These are phyloP conservation scores for Aspergillus spinulosporus DNA, from an alignment of 2,329 filamentous ascomycete genomes.

Conservation along the genomic window DNA sequence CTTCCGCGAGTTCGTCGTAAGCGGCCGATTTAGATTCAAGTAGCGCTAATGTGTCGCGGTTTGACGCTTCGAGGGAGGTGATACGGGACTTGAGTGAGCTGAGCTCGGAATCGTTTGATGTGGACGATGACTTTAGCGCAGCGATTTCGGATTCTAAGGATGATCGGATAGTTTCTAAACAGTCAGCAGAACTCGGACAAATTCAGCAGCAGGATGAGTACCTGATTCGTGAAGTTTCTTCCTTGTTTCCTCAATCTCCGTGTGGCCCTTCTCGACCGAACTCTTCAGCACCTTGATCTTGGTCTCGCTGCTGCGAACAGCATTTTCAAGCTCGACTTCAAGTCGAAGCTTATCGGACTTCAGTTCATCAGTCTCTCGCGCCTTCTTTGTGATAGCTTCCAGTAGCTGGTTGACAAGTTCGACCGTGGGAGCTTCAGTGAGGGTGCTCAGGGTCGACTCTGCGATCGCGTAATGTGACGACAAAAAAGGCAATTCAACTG, in stretches of 20 bases:
- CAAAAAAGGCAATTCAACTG: constrained; percentile 60
- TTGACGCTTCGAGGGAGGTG: constrained; percentile 82
- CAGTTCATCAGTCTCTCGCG: constrained; percentile 76
- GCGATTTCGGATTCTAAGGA: constrained; percentile 80
- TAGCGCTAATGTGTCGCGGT: constrained; percentile 83
- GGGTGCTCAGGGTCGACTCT: constrained; percentile 55
- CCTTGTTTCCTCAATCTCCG: constrained; percentile 78
- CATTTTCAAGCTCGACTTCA: constrained; percentile 91
- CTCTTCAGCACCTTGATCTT: constrained; percentile 79
- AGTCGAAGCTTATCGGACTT: constrained; percentile 84
- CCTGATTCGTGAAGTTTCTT: constrained; percentile 81
- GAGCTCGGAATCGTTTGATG: constrained; percentile 65
- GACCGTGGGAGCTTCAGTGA: constrained; percentile 64
- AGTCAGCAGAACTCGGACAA: constrained; percentile 19
- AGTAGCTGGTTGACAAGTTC: constrained; percentile 78
- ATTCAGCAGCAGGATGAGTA: constrained; percentile 40
- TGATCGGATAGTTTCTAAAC: constrained; percentile 71
- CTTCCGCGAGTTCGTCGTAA: constrained; percentile 80
- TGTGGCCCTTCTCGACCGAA: constrained; percentile 77
- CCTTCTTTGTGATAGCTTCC: constrained; percentile 72
- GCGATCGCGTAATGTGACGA: constrained; percentile 60
- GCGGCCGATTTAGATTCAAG: constrained; percentile 87
- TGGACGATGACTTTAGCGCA: constrained; percentile 70
- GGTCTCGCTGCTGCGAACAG: constrained; percentile 77
- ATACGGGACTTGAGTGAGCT: constrained; percentile 80